A percentile compares a stretch with the other conserved stretches of the same genome.
phyloP scores from a whole-genome alignment of 2,329 filamentous ascomycete genomes.

The Cyanodermella asteris region DNA sequence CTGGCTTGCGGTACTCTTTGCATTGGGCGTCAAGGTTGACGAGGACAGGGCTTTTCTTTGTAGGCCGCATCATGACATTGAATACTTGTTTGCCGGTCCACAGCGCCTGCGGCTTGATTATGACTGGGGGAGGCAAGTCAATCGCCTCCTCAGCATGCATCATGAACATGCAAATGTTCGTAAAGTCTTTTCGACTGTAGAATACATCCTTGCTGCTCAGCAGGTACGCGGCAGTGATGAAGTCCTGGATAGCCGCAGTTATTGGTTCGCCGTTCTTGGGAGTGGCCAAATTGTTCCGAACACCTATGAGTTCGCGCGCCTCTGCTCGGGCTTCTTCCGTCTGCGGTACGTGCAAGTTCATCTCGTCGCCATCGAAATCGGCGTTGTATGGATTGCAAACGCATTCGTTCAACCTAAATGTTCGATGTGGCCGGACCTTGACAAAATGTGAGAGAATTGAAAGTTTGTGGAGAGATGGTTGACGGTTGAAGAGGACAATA shows the following conservation, averaged over 20 bases:
- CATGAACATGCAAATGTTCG: constrained; percentile 86
- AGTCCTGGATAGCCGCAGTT: constrained; percentile 97
- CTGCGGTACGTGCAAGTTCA: constrained; percentile 96
- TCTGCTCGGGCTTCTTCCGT: constrained; percentile 92
- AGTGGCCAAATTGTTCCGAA: constrained; percentile 87
- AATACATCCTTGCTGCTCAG: constrained; percentile 85
- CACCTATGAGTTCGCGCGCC: constrained; percentile 90
- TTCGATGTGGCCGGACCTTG: constrained; percentile 85
- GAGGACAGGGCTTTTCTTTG: constrained; percentile 57
- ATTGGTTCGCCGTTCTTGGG: constrained; percentile 97
- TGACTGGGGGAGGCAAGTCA: constrained; percentile 67
- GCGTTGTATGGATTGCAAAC: constrained; percentile 97
- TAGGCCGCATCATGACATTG: constrained; percentile 75
- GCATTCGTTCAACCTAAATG: constrained; percentile 92
- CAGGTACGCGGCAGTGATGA: constrained; percentile 86
- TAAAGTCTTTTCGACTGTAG: constrained; percentile 71
- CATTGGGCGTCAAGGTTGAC: constrained; percentile 90
- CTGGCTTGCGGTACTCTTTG: constrained; percentile 57
- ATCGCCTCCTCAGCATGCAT: constrained; percentile 56
- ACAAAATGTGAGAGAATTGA: constrained; percentile 93
- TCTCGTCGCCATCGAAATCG: constrained; percentile 97
- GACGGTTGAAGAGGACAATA: constrained; percentile 91
- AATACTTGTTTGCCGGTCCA: constrained; percentile 98
- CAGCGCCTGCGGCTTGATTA: constrained; percentile 63
- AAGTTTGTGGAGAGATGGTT: constrained; percentile 92